Evolutionary conservation across 495 filamentous ascomycete genomes (phyloP).

Genomic region (Penicillium malachiteum): DNA sequence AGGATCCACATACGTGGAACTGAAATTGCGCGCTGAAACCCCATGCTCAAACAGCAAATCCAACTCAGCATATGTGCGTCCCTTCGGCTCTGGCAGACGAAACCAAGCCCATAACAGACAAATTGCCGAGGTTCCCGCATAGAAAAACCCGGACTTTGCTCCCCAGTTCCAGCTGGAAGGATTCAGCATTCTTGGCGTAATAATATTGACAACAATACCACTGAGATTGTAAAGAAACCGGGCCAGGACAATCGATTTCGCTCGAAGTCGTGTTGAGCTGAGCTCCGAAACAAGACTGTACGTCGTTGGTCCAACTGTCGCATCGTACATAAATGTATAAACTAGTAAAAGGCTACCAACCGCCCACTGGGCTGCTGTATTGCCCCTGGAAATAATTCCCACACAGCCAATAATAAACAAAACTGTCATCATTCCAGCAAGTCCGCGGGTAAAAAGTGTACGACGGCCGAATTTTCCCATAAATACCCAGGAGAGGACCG

Average conservation of each 20-base stretch:
- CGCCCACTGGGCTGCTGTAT: constrained; percentile 46
- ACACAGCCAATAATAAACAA: constrained; percentile 62
- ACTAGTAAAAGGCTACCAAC: constrained; percentile 54
- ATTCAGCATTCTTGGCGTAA: constrained; percentile 68
- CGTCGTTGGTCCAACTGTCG: constrained; percentile 59
- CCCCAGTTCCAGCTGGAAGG: constrained; percentile 61
- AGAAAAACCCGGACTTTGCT: constrained; percentile 69
- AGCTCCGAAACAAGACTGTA: constrained; percentile 64
- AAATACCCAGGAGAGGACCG: constrained; percentile 25
- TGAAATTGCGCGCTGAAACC: constrained; percentile 31
- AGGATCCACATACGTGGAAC: constrained; percentile 5
- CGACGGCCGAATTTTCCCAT: constrained; percentile 51
- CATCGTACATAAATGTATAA: constrained; percentile 57
- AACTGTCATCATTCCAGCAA: constrained; percentile 45
- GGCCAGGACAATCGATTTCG: constrained; percentile 62
- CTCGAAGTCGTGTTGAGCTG: constrained; percentile 56
- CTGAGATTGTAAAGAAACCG: constrained; percentile 58
- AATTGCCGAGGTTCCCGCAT: constrained; percentile 51
- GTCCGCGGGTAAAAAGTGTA: constrained; percentile 51
- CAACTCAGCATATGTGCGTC: constrained; percentile 59
- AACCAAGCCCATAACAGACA: constrained; percentile 48
- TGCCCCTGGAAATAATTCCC: constrained; percentile 46
- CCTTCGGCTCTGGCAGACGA: constrained; percentile 59
- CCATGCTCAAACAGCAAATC: constrained; percentile 38
- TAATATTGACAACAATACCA: constrained; percentile 60